phyloP scores from a whole-genome alignment of 371 early-diverging fungal species.

The Rhizomucor pusillus region DNA sequence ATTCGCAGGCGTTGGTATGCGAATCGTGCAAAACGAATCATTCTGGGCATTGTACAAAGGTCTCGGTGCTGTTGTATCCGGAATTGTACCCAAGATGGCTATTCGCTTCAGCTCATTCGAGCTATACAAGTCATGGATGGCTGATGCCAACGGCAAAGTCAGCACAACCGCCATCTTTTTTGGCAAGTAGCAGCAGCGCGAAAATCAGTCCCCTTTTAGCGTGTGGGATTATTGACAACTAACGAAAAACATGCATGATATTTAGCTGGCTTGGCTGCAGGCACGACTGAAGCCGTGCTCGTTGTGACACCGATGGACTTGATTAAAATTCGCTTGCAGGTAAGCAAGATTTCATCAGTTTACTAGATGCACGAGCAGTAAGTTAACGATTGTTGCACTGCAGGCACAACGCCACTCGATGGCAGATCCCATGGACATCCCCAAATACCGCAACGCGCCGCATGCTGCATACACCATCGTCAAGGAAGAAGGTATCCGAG shows the following conservation, averaged over 20 bases:
- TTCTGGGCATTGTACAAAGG: conserved; percentile 94
- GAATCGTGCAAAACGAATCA: conserved; percentile 87
- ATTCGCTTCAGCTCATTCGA: conserved; percentile 97
- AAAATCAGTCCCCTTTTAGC: not conserved
- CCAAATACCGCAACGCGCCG: conserved; percentile 94
- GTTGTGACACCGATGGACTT: conserved; percentile 98
- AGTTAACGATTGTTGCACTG: not conserved
- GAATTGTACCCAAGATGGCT: conserved; percentile 98
- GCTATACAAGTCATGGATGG: conserved; percentile 82
- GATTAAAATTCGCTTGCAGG: conserved; percentile 94
- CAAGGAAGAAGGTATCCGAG: conserved; percentile 87
- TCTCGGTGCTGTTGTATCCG: conserved; percentile 92
- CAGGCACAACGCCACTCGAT: conserved; percentile 92
- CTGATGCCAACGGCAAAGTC: conserved; percentile 73
- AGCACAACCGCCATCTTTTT: conserved; percentile 75
- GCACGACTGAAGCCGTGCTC: conserved; percentile 90
- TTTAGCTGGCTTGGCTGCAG: conserved; percentile 92
- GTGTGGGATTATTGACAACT: not conserved
- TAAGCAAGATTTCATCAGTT: conserved; percentile 4
- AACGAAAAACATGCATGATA: not conserved
- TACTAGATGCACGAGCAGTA: not conserved
- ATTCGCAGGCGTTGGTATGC: conserved; percentile 81
- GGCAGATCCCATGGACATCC: conserved; percentile 94
- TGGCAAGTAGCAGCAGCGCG: conserved; percentile 46
- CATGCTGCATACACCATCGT: conserved; percentile 93